Evolutionary conservation across 768 basidiomycete species (phyloP), one percentile per base, ranked within the genome.

Genomic region (Dioszegia hungarica): DNA sequence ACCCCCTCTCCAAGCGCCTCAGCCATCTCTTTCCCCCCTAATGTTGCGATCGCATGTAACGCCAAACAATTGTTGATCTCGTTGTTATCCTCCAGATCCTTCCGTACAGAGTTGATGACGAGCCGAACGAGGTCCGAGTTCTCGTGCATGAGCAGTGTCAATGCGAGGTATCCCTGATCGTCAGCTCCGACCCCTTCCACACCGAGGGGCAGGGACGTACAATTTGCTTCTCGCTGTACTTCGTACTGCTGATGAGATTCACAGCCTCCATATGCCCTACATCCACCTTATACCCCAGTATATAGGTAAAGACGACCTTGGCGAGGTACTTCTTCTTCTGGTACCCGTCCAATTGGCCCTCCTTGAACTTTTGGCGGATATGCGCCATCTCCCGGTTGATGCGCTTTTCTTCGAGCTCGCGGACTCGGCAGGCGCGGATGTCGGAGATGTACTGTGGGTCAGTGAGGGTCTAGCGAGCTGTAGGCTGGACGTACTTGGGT

Each of bases 371-470:
- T 81, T 95, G 94, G 59, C 95, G 82, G 61, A 99, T 99, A 69
- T 99, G 97, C 0, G 95, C 95, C 95, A 99, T 98, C 79, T 99
- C 95, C 78, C 97, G 93, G 79, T 99, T 99, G 67, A 99, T 95
- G 54, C 95, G 81, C 79, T 97, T 98, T 82, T 98, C 94, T 33
- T 99, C 95, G 50, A 98, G 79, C 76, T 99, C 95, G 53, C 94
- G 85, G 20, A 98, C 93, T 56, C 94, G 81, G 47, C 94, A 94
- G 47, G 95, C 92, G 55, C 95, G 88, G 70, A 99, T 89, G 78
- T 99, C 95, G 75, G 94, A 93, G 76, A 99, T 99, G 82, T 98
- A 95, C 92, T 95, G 61, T 11, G 19, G 17, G 48, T 44, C 36
- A 41, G 52, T 29, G 22, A 15, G 36, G 29, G 10, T 22, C 38